Evolutionary conservation across 257 asterid species (phyloP), one percentile per base, ranked within the genome.

Genomic region (Nicotiana obtusifolia): DNA sequence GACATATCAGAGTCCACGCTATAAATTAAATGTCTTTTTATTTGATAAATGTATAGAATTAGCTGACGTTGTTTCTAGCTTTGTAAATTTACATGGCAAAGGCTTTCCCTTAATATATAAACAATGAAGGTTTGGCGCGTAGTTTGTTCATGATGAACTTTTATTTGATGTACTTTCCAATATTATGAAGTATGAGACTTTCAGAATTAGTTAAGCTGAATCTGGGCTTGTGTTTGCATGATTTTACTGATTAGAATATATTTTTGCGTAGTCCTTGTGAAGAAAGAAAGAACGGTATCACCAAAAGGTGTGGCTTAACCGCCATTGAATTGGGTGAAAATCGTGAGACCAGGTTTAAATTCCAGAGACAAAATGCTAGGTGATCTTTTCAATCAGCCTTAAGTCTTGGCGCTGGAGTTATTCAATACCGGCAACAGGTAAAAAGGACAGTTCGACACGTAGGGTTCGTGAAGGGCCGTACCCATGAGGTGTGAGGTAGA

Each of bases 1-100:
- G 19, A 82, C 37, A 60, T 53, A 54, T 73, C 64, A 3, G 53
- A 49, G 83, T 66, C 82, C 37, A 75, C 77, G 82, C 57, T 41
- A 44, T 77, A 76, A 56, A 14, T 83, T 83, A 61, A 64, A 53
- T 30, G 24, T 41, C 71, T n/a, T 41, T 28, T 35, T 80, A 37
- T 62, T 64, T 44, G 16, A 2, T 24, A 47, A 67, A 80, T 80
- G 77, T 80, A 80, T 80, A 80, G 30, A 47, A n/a, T 80, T 62
- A 47, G 77, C 28, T 80, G 77, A 64, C 47, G 19, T 64, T 52
- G 82, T 52, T 80, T 24, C 79, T 75, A 75, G 62, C 16, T 14
- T 75, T 75, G 79, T 75, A 75, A 15, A 75, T 75, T 49, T 75
- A 49, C 62, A 75, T 75, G 9, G 26, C 79, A 49, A 26, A 75